Base-by-base conservation (phyloP, 148 eudicot genomes). In the Fagopyrum homotropicum region DNA sequence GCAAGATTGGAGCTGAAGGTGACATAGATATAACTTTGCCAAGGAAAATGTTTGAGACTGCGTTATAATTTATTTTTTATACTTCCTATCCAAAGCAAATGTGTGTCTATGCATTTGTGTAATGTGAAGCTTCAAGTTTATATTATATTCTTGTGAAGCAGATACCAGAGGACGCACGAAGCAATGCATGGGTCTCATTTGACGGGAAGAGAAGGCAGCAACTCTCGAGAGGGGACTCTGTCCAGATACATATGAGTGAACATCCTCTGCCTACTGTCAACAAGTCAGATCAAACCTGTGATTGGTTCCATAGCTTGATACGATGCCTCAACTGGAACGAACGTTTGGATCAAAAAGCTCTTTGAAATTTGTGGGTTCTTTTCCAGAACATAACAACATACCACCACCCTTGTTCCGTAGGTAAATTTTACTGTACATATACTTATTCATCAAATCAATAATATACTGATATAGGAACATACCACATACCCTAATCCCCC, bases 171-270 rank as follows among this genome's bases (percentile, higher is more conserved):
- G 97, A 96, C 83, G 98, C 99, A 80, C 83, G 99, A 82, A 96
- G 99, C 84, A 96, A 90, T 35, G 99, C 99, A 51, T 96, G 99
- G 99, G 99, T 96, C 46, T 96, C 99, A 5, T 96, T 96, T 76
- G 99, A 96, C 72, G 99, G 99, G 51, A 96, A 96, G 84, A 92
- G 99, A 84, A 90, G 99, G 85, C 99, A 96, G 78, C 99, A 96
- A 75, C 93, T 96, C 71, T 96, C 98, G 0, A 82, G 98, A 83
- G 98, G 98, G 72, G 94, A 96, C 75, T 96, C 99, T 0, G 87
- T 96, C 22, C 78, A 90, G 75, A 92, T 96, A 83, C 87, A 72
- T 7, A 96, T 96, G 99, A 96, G 99, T 79, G 83, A 90, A 78
- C 98, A 96, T 83, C 99, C 99, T 48, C 89, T 96, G 73, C 98